Conservation (phyloP, 345 rosid species). For the Bruguiera sexangula region DNA sequence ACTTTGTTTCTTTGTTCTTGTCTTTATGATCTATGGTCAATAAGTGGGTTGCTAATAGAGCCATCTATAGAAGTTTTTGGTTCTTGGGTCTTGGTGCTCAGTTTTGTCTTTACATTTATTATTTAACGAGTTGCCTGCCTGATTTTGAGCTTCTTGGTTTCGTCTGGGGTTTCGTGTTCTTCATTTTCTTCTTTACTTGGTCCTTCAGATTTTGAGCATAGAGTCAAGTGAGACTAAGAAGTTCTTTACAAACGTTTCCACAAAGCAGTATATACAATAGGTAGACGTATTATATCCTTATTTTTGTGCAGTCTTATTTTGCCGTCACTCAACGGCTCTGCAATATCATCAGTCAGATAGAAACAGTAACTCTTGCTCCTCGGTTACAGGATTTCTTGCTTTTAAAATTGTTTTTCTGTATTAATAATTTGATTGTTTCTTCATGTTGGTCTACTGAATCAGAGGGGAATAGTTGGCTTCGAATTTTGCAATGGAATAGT, state of each 20-base stretch:
- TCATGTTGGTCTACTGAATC: conserved; percentile 22
- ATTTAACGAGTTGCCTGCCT: conserved; percentile 24
- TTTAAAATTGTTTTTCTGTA: not conserved
- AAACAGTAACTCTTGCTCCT: conserved; percentile 4
- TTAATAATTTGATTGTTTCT: not conserved
- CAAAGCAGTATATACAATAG: not conserved
- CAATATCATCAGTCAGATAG: conserved; percentile 8
- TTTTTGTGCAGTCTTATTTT: not conserved
- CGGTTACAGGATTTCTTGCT: not conserved
- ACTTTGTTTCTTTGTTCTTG: not conserved
- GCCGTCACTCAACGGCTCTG: conserved; percentile 2
- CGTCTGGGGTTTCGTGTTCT: conserved; percentile 25
- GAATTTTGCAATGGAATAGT: conserved; percentile 36
- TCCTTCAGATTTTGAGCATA: conserved; percentile 11
- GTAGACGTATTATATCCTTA: not conserved
- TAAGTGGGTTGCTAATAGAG: conserved; percentile 23
- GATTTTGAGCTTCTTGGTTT: conserved; percentile 11
- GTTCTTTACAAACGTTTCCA: not conserved
- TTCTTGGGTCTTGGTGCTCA: conserved; percentile 21
- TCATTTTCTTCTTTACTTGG: conserved; percentile 13
- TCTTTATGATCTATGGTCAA: conserved; percentile 9
- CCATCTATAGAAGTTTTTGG: conserved; percentile 28
- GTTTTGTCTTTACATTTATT: conserved; percentile 36
- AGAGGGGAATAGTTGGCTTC: conserved; percentile 18
- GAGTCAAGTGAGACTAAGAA: not conserved